Base-by-base conservation (phyloP, 2,329 filamentous ascomycete genomes). In the Colletotrichum musicola region DNA sequence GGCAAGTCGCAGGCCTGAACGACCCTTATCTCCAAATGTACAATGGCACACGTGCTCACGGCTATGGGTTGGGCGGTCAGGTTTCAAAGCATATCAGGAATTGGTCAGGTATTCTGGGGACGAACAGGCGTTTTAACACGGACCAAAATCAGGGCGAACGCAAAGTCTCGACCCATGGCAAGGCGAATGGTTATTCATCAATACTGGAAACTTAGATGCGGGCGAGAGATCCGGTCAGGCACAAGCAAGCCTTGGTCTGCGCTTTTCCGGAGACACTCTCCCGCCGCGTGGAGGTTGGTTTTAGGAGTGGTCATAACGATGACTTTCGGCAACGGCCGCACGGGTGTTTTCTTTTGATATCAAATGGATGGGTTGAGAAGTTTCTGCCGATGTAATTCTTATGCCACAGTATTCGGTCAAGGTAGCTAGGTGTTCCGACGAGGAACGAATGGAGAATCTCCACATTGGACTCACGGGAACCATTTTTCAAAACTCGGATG, bases 1-100 rank as follows among this genome's bases (percentile, higher is more conserved):
- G 76, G 81, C 61, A 77, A 77, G 27, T 70, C 74, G 14, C 69
- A 69, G 44, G 61, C 71, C 27, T 59, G 65, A 65, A 42, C n/a
- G 12, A 20, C 5, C 42, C 9, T n/a, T 14, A 50, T 22, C 46
- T 63, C 27, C 12, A 20, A 47, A 30, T 68, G 67, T 59, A 68
- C 40, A 69, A 63, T 68, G 56, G 66, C 62, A 69, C 35, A 56
- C 50, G 18, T 65, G 30, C 49, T 40, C 18, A 22, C 49, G 50
- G 56, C 50, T 66, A 51, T n/a, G 46, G 65, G 56, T 61, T 22
- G 27, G 55, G 61, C 25, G 62, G 55, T 54, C 50, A 60, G 55
- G 18, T 61, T 53, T 51, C 62, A 35, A 68, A 53, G 66, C 66
- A 65, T 69, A 35, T 66, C 42, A 40, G 62, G 62, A 55, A 55